phyloP scores from a whole-genome alignment of 805 yeast genomes.

The Yamadazyma nakazawae region DNA sequence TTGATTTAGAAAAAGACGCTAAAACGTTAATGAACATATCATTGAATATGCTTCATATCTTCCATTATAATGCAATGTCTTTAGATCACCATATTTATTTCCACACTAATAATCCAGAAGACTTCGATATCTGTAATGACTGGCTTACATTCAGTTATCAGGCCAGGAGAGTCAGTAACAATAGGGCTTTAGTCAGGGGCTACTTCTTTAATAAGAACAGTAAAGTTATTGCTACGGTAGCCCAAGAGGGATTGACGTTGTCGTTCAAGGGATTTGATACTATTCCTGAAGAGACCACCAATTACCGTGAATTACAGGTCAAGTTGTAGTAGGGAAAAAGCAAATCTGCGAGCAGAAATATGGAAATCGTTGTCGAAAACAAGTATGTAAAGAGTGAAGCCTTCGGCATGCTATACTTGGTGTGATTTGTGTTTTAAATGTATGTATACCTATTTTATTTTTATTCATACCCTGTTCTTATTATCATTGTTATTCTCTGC shows the following conservation, averaged over 20 bases:
- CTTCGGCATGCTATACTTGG: no score
- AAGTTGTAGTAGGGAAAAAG: slow-evolving; percentile 5
- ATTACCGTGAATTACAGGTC: slow-evolving; percentile 11
- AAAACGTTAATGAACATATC: slow-evolving; percentile 25
- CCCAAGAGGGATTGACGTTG: slow-evolving; percentile 41
- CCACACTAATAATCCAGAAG: slow-evolving; percentile 26
- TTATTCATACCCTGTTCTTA: no score
- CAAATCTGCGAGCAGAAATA: no score
- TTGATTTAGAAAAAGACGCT: slow-evolving; percentile 33
- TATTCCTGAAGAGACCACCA: slow-evolving; percentile 11
- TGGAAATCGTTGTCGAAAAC: no score
- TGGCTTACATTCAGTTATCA: slow-evolving; percentile 39
- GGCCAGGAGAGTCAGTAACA: slow-evolving; percentile 30
- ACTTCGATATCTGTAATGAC: slow-evolving; percentile 30
- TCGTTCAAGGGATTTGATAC: slow-evolving; percentile 24
- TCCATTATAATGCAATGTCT: slow-evolving; percentile 45
- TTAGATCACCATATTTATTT: slow-evolving; percentile 44
- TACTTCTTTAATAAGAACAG: slow-evolving; percentile 29
- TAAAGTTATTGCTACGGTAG: slow-evolving; percentile 34
- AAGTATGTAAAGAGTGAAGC: no score
- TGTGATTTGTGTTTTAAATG: no score
- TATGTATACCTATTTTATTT: no score
- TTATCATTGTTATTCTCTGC: neutral
- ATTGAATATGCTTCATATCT: slow-evolving; percentile 32
- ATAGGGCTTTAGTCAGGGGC: slow-evolving; percentile 38